Evolutionary conservation across 768 basidiomycete species (phyloP).

Genomic region (Udeniomyces megalosporus): DNA sequence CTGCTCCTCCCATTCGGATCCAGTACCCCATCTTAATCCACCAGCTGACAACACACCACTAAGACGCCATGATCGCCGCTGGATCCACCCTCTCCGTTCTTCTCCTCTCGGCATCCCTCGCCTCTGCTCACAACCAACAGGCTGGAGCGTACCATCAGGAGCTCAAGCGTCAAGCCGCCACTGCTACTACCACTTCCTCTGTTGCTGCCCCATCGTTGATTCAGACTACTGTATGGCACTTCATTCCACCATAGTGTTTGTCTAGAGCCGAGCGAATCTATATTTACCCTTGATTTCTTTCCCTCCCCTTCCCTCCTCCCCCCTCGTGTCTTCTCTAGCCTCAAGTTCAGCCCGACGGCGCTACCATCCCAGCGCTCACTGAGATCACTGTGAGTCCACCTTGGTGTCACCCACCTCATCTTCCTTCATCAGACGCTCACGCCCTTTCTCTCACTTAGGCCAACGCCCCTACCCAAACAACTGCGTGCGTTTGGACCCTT

Average conservation of each 20-base stretch:
- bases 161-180: background rate
- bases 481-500: background rate
- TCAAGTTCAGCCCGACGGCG: background rate
- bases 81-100: background rate
- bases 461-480: slow-evolving; percentile 7
- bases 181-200: too few relatives aligned
- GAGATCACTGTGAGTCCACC: slow-evolving; percentile 1
- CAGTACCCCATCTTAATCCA: background rate
- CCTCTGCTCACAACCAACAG: background rate
- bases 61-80: background rate
- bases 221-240: too few relatives aligned
- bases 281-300: too few relatives aligned
- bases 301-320: background rate
- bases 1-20: background rate
- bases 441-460: background rate
- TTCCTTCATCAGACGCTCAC: background rate
- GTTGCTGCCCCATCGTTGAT: too few relatives aligned
- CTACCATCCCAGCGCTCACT: background rate
- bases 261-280: too few relatives aligned
- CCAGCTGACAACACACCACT: background rate
- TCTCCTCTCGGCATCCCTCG: background rate
- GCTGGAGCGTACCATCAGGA: background rate
- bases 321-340: background rate
- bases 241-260: too few relatives aligned
- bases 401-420: background rate